Evolutionary conservation across 768 basidiomycete species (phyloP).

Genomic region (Pholiota conissans): DNA sequence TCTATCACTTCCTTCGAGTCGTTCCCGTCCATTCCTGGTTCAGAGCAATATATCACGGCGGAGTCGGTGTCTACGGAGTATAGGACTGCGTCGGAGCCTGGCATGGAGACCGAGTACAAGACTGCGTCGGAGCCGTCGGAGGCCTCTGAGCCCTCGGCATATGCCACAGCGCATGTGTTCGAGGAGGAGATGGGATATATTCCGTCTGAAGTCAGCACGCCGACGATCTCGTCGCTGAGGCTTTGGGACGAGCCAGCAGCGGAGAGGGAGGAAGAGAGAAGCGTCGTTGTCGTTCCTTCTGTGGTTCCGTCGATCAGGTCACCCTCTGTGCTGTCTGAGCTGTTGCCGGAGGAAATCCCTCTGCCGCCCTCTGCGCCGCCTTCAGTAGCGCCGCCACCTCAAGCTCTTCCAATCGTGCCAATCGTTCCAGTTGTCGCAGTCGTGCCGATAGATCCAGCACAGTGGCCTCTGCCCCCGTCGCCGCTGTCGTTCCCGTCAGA

Average conservation of each 20-base stretch:
- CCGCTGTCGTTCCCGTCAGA: neutral
- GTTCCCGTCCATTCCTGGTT: constrained; percentile 29
- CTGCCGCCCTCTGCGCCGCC: constrained; percentile 36
- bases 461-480: neutral
- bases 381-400: neutral
- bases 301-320: constrained; percentile 31
- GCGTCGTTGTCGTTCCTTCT: constrained; percentile 25
- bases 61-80: constrained; percentile 38
- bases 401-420: neutral
- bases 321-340: constrained; percentile 19
- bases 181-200: constrained; percentile 37
- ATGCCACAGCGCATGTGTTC: constrained; percentile 47
- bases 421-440: neutral
- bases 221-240: constrained; percentile 35
- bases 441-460: neutral
- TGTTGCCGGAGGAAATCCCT: constrained; percentile 38
- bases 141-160: constrained; percentile 38
- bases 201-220: constrained; percentile 43
- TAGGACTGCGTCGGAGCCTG: constrained; percentile 45
- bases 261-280: constrained; percentile 15
- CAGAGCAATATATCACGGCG: constrained; percentile 46
- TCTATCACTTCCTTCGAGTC: constrained; percentile 32
- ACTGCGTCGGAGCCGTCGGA: constrained; percentile 35
- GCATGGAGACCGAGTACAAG: constrained; percentile 27
- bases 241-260: constrained; percentile 23